These are phyloP conservation scores for Oenanthe sinensis DNA, from an alignment of 129 eudicot species.

Conservation along the genomic window DNA sequence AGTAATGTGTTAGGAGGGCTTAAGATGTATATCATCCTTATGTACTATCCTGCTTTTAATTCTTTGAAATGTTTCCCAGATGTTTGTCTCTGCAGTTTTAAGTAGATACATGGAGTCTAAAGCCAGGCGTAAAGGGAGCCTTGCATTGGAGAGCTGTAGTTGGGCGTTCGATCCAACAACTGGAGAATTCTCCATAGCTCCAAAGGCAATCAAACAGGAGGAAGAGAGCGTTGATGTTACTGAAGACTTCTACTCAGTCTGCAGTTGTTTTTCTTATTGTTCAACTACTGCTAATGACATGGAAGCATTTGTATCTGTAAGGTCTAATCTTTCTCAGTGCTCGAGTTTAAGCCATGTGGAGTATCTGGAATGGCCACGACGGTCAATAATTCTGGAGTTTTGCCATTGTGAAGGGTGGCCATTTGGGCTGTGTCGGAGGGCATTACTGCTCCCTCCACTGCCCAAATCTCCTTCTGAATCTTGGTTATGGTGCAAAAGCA, in stretches of 20 bases:
- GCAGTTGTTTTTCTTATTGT: slow-evolving; percentile 47
- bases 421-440: slow-evolving; percentile 71
- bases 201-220: slow-evolving; percentile 18
- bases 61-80: slow-evolving; percentile 19
- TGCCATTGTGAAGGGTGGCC: slow-evolving; percentile 88
- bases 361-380: slow-evolving; percentile 28
- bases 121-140: slow-evolving; percentile 36
- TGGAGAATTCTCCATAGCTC: slow-evolving; percentile 18
- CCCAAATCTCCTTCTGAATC: slow-evolving; percentile 85
- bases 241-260: slow-evolving; percentile 43
- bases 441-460: slow-evolving; percentile 78
- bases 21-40: neutral
- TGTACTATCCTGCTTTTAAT: neutral
- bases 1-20: neutral
- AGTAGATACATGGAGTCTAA: slow-evolving; percentile 61
- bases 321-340: slow-evolving; percentile 50
- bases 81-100: slow-evolving; percentile 51
- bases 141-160: slow-evolving; percentile 32
- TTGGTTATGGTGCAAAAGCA: slow-evolving; percentile 73
- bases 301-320: slow-evolving; percentile 48
- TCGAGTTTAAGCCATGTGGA: slow-evolving; percentile 52
- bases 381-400: slow-evolving; percentile 52
- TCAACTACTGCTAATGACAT: slow-evolving; percentile 35
- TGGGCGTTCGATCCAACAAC: slow-evolving; percentile 45
- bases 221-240: slow-evolving; percentile 7